Evolutionary conservation across 495 filamentous ascomycete genomes (phyloP), one percentile per base, ranked within the genome.

Genomic region (Lepraria neglecta): DNA sequence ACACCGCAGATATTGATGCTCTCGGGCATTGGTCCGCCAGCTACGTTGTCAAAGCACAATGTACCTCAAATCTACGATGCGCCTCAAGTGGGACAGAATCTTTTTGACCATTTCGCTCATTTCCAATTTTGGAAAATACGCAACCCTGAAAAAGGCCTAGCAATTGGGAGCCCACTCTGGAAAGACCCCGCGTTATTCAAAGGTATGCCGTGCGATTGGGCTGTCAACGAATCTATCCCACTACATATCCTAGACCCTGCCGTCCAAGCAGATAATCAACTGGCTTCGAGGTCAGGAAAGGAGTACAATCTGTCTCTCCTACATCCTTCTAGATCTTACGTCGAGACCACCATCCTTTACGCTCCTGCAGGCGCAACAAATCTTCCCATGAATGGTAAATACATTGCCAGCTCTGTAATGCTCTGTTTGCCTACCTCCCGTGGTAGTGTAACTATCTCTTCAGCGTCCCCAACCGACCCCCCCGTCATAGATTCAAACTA

Each of bases 1-100:
- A 73, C 77, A 4, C 78, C 78, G 11, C 75, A 77, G 65, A 69
- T 82, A 3, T 72, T 82, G 27, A 76, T 78, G 72, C 72, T 78
- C 14, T 77, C 74, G 15, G 79, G 78, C 21, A 66, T 82, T 31
- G 77, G 79, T 1, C 65, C 72, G 0, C 47, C 35, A 5, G 56
- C 62, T 7, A 42, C 70, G 27, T 64, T 77, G 0, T n/a, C 60
- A 0, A 50, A 67, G 45, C 70, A 70, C 45, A 62, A 56, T 21
- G 71, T 76, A 28, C 42, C 58, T 1, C 47, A 60, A 14, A 30
- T 67, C 21, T 54, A 67, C 10, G 61, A 75, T 53, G 48, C 65
- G 0, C 73, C 72, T 28, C 67, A 68, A 11, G 73, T 78, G 6
- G 74, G 75, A 12, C 52, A 65, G 50, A 75, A 76, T 53, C 66